Evolutionary conservation across 2,329 filamentous ascomycete genomes (phyloP).

Genomic region (Alternaria conjuncta): DNA sequence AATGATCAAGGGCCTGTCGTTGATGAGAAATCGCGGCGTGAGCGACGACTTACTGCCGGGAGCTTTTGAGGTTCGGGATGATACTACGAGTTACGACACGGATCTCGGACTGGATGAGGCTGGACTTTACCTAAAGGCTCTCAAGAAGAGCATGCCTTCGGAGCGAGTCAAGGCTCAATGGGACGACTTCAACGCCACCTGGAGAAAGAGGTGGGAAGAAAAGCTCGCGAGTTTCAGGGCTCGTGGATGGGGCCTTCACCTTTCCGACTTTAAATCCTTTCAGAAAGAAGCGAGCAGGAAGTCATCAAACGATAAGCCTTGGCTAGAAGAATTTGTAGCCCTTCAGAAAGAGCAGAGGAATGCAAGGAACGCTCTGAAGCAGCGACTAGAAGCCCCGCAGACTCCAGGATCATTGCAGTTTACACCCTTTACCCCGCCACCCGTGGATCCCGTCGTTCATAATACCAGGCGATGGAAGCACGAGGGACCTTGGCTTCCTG

Average conservation of each 20-base stretch:
- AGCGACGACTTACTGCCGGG: slow-evolving; percentile 19
- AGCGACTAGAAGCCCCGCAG: slow-evolving; percentile 12
- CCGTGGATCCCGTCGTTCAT: slow-evolving; percentile 29
- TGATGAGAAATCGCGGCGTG: slow-evolving; percentile 27
- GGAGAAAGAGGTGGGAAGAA: slow-evolving; percentile 13
- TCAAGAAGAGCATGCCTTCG: slow-evolving; percentile 28
- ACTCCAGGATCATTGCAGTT: slow-evolving; percentile 27
- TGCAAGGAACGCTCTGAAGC: slow-evolving; percentile 16
- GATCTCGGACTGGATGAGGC: slow-evolving; percentile 36
- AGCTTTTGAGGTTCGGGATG: slow-evolving; percentile 43
- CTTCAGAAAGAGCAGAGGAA: slow-evolving; percentile 3
- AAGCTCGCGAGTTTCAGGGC: slow-evolving; percentile 7
- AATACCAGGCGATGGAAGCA: slow-evolving; percentile 60
- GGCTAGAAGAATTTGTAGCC: slow-evolving; percentile 3
- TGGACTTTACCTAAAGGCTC: slow-evolving; percentile 30
- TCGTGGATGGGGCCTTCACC: neutral
- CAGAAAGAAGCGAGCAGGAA: neutral
- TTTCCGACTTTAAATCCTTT: neutral
- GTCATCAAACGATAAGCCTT: neutral
- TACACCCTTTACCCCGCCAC: slow-evolving; percentile 27
- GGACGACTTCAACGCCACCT: slow-evolving; percentile 5
- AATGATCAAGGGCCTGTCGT: slow-evolving; percentile 56
- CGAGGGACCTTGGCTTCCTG: slow-evolving; percentile 64
- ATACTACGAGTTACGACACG: slow-evolving; percentile 40
- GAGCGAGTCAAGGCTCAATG: slow-evolving; percentile 5